phyloP scores from a whole-genome alignment of 2,329 filamentous ascomycete genomes.

The Xylariaceae sp. region DNA sequence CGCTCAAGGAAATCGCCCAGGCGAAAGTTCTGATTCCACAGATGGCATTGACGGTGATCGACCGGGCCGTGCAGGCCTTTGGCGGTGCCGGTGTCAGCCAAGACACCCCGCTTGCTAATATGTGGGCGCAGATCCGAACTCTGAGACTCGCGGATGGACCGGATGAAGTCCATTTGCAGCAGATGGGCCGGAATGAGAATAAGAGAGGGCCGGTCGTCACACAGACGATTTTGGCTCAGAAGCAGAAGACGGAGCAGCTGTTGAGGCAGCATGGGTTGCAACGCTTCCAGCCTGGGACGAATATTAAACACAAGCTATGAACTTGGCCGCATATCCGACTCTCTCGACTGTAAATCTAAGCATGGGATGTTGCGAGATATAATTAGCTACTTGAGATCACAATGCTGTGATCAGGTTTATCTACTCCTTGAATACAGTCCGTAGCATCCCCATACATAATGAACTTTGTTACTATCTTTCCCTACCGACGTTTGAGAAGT shows the following conservation, averaged over 20 bases:
- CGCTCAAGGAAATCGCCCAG: constrained; percentile 88
- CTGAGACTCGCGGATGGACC: constrained; percentile 86
- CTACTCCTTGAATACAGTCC: no score
- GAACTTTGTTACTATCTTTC: no score
- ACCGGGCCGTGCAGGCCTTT: constrained; percentile 89
- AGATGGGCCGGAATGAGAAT: constrained; percentile 77
- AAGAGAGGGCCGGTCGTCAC: constrained; percentile 58
- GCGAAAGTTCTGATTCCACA: constrained; percentile 88
- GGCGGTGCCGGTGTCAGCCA: constrained; percentile 88
- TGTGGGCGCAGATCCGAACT: constrained; percentile 77
- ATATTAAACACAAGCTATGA: constrained; percentile 47
- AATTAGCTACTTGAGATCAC: background rate
- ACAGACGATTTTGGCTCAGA: constrained; percentile 58
- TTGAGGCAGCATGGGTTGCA: constrained; percentile 52
- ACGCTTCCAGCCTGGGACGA: constrained; percentile 45
- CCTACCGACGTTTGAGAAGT: no score
- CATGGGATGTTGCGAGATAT: constrained; percentile 5
- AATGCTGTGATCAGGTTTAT: no score
- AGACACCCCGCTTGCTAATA: constrained; percentile 82
- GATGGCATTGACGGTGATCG: constrained; percentile 79
- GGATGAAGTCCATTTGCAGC: constrained; percentile 87
- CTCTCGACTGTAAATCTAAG: constrained; percentile 1
- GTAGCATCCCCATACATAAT: no score
- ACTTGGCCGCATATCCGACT: background rate
- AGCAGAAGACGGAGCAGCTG: constrained; percentile 58